Conservation (phyloP, 441 rosid genomes). For the Hura crepitans region DNA sequence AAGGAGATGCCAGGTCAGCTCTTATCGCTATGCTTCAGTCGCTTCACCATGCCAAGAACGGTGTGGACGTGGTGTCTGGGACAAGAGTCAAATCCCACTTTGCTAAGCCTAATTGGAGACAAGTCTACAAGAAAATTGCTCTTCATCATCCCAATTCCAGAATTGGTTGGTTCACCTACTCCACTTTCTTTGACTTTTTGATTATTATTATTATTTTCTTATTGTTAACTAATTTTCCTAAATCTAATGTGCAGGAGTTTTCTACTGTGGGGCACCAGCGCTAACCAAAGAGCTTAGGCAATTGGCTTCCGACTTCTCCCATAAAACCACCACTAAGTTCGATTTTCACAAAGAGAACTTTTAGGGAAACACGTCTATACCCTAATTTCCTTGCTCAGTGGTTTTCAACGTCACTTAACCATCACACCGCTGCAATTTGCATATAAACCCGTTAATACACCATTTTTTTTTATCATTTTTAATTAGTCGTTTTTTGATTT, state of each 20-base stretch:
- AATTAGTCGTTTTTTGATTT: no score
- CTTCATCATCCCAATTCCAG: conserved; percentile 48
- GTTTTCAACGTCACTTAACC: not conserved
- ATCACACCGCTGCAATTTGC: not conserved
- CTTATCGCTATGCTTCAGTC: conserved; percentile 86
- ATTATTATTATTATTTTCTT: no score
- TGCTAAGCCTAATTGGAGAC: conserved; percentile 87
- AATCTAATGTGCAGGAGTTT: conserved; percentile 87
- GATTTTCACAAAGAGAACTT: conserved; percentile 76
- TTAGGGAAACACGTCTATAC: not conserved
- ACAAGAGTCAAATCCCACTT: conserved; percentile 86
- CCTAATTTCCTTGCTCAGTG: not conserved
- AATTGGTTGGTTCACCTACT: conserved; percentile 47
- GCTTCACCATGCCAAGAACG: conserved; percentile 76
- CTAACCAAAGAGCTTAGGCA: conserved; percentile 54
- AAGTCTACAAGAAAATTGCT: conserved; percentile 66
- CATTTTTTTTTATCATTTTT: not conserved
- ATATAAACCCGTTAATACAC: not conserved
- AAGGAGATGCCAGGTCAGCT: conserved; percentile 89
- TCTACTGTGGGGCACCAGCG: conserved; percentile 84
- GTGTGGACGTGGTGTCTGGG: conserved; percentile 83
- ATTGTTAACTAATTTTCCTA: no score
- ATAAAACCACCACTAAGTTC: conserved; percentile 76
- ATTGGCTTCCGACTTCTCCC: conserved; percentile 72
- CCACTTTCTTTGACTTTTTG: not conserved